Base-by-base conservation (phyloP, 2,329 filamentous ascomycete species). In the Ophiostoma angusticollis region DNA sequence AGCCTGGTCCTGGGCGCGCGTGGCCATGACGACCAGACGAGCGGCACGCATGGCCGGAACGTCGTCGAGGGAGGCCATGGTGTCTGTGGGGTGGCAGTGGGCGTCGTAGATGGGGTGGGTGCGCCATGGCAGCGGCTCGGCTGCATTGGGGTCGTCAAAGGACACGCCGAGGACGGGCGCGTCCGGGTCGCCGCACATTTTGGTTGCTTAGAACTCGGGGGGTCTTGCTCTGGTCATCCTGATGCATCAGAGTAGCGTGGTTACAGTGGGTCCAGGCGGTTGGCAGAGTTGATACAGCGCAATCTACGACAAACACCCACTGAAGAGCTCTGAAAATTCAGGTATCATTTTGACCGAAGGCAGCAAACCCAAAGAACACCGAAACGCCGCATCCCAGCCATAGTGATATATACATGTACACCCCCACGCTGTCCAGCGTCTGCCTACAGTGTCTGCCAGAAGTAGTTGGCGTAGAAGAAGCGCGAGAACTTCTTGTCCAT, bases 391-490 rank as follows among this genome's bases (percentile, higher is more conserved):
- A n/a, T n/a, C n/a, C n/a, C n/a, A n/a, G n/a, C n/a, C n/a, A n/a
- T n/a, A n/a, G n/a, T n/a, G n/a, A n/a, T n/a, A n/a, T n/a, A n/a
- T n/a, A n/a, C n/a, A n/a, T n/a, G n/a, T n/a, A n/a, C n/a, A n/a
- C n/a, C n/a, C n/a, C n/a, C n/a, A n/a, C n/a, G n/a, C n/a, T n/a
- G n/a, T n/a, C n/a, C n/a, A n/a, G n/a, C n/a, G n/a, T n/a, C n/a
- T n/a, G 28, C 3, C 58, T 65, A 93, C 57, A 95, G 67, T 22
- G 78, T 89, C 52, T 85, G 72, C 91, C 91, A 98, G 55, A 96
- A 93, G 58, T 93, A 93, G 52, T 94, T 93, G 17, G 87, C 84
- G 54, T 95, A 94, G 55, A 93, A 95, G 58, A 82, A 89, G 45
- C 79, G 72, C 42, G 84, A 89, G 58, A 94, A 87, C 63, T 91